Conservation (phyloP, 352 stramenopile species). For the Pythium oligandrum region DNA sequence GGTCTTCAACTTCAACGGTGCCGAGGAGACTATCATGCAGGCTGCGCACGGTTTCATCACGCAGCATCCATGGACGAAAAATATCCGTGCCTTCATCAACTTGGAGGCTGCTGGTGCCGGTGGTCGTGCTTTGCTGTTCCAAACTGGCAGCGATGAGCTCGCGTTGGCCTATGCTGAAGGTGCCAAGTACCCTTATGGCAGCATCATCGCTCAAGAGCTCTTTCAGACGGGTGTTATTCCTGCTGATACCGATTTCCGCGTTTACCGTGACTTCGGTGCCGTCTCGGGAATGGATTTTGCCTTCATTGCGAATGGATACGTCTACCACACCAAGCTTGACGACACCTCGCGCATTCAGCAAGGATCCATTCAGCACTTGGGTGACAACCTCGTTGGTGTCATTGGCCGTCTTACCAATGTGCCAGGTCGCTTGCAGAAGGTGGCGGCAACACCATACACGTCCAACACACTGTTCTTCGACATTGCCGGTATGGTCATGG, state of each 20-base stretch:
- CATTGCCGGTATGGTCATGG: conserved; percentile 52
- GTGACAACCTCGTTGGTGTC: conserved; percentile 64
- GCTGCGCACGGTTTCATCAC: conserved; percentile 79
- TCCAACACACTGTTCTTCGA: conserved; percentile 77
- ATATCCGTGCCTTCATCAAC: conserved; percentile 77
- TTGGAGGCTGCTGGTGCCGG: conserved; percentile 66
- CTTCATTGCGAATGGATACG: conserved; percentile 77
- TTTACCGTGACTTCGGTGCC: conserved; percentile 68
- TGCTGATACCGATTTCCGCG: conserved; percentile 68
- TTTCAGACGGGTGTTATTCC: conserved; percentile 73
- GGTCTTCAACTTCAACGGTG: conserved; percentile 82
- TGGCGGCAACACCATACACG: conserved; percentile 50
- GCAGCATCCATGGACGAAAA: conserved; percentile 64
- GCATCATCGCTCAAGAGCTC: conserved; percentile 73
- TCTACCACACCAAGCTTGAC: conserved; percentile 73
- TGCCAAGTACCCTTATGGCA: conserved; percentile 67
- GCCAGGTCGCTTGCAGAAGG: conserved; percentile 39
- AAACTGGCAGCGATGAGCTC: conserved; percentile 72
- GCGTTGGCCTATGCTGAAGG: conserved; percentile 65
- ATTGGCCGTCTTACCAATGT: conserved; percentile 41
- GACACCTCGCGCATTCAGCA: conserved; percentile 68
- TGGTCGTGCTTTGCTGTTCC: conserved; percentile 70
- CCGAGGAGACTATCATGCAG: conserved; percentile 77
- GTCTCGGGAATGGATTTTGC: conserved; percentile 83
- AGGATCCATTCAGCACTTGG: conserved; percentile 59